phyloP scores from a whole-genome alignment of 2,329 filamentous ascomycete species.

The Fusarium sp. region DNA sequence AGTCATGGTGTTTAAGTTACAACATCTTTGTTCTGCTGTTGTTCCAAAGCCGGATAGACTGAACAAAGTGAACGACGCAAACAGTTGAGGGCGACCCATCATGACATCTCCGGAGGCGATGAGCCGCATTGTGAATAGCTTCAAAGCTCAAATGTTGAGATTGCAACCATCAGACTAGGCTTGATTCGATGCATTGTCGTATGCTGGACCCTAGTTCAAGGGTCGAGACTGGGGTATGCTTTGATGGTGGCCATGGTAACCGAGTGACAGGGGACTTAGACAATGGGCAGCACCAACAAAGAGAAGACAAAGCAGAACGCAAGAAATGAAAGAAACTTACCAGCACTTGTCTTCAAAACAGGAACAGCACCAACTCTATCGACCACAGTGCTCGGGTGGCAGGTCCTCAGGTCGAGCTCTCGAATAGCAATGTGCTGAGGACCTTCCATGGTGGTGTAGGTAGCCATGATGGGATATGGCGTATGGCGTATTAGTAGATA shows the following conservation, averaged over 20 bases:
- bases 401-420: slow-evolving; percentile 65
- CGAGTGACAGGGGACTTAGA: slow-evolving; percentile 28
- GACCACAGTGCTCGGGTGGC: slow-evolving; percentile 62
- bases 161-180: background rate
- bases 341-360: slow-evolving; percentile 70
- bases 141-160: slow-evolving; percentile 3
- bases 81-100: background rate
- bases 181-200: slow-evolving; percentile 9
- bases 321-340: slow-evolving; percentile 58
- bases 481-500: slow-evolving; percentile 28
- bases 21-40: background rate
- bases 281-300: slow-evolving; percentile 16
- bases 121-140: slow-evolving; percentile 3
- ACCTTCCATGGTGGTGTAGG: slow-evolving; percentile 45
- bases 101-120: background rate
- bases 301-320: slow-evolving; percentile 9
- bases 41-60: background rate
- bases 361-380: slow-evolving; percentile 69
- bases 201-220: slow-evolving; percentile 7
- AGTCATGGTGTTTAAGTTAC: slow-evolving; percentile 29
- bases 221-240: slow-evolving; percentile 21
- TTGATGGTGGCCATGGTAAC: slow-evolving; percentile 42
- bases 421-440: slow-evolving; percentile 56
- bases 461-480: slow-evolving; percentile 27
- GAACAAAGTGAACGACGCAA: slow-evolving; percentile 3